Percentiles rank a stretch among this genome's conserved stretches.
phyloP scores from a whole-genome alignment of 148 eudicot genomes.

The Vaccinium corymbosum region DNA sequence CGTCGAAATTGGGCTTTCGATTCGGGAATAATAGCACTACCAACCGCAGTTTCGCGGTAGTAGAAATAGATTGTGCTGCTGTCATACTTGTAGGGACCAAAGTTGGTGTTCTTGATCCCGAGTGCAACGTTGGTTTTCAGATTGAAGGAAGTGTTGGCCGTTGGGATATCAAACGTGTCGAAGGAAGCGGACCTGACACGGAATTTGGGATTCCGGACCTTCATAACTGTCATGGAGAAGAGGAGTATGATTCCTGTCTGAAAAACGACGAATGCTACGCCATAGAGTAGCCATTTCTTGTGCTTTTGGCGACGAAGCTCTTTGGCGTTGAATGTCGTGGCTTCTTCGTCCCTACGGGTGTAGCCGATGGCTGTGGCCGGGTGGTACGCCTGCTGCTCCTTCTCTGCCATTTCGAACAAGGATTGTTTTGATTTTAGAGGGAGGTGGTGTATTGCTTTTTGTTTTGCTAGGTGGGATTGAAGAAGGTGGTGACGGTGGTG shows the following conservation, averaged over 20 bases:
- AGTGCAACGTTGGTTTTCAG: constrained; percentile 2
- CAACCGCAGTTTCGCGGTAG: neutral
- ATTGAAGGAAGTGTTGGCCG: constrained; percentile 9
- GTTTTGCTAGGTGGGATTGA: neutral
- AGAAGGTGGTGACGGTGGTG: neutral
- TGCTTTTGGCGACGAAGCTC: constrained; percentile 16
- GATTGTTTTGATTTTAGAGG: neutral
- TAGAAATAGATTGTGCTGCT: constrained; percentile 1
- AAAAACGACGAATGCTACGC: neutral
- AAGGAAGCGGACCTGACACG: constrained; percentile 11
- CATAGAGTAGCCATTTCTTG: neutral
- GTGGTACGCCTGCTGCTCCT: neutral
- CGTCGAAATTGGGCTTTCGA: neutral
- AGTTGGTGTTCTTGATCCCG: constrained; percentile 18
- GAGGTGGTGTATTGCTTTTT: neutral
- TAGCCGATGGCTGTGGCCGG: neutral
- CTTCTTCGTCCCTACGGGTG: neutral
- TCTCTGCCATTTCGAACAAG: neutral
- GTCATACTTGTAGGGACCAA: constrained; percentile 7
- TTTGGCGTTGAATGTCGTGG: neutral
- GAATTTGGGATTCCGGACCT: constrained; percentile 20
- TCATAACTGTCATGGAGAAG: constrained; percentile 17
- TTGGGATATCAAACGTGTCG: neutral
- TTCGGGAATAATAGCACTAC: constrained; percentile 1
- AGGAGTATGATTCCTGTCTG: constrained; percentile 1